phyloP scores from a whole-genome alignment of 805 yeast genomes.

The Kuraishia borneana region DNA sequence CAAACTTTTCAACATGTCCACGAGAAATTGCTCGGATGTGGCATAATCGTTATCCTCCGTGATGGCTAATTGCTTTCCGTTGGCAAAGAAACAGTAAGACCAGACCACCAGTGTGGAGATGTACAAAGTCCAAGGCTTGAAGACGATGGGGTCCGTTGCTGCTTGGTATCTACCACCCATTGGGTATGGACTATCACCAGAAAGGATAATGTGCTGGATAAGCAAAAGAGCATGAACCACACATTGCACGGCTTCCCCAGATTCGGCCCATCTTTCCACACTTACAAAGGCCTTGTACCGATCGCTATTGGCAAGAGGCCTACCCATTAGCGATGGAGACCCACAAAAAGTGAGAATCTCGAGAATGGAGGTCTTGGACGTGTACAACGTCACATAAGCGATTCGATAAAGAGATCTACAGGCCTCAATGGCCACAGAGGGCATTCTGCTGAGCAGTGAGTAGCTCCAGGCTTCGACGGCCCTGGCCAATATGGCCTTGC shows the following conservation, averaged over 20 bases:
- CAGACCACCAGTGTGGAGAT: constrained; percentile 12
- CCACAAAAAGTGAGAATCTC: constrained; percentile 13
- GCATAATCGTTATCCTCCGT: constrained; percentile 1
- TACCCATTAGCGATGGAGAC: constrained; percentile 10
- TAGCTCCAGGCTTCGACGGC: constrained; percentile 16
- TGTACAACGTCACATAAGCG: constrained; percentile 11
- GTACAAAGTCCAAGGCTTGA: constrained; percentile 16
- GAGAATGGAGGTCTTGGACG: constrained; percentile 9
- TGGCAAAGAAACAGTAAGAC: constrained; percentile 9
- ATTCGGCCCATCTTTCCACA: constrained; percentile 11
- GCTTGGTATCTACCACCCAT: constrained; percentile 4
- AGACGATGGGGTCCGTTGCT: constrained; percentile 11
- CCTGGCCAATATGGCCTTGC: constrained; percentile 9
- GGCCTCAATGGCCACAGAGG: constrained; percentile 11
- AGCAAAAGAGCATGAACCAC: constrained; percentile 11
- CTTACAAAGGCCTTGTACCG: constrained; percentile 8
- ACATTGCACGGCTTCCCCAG: constrained; percentile 9
- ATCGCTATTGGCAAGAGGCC: constrained; percentile 8
- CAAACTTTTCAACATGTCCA: constrained; percentile 6
- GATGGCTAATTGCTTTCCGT: constrained; percentile 1
- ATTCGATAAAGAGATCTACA: constrained; percentile 11
- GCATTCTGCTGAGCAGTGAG: constrained; percentile 9
- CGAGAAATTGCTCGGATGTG: constrained; percentile 7
- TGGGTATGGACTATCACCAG: constrained; percentile 5
- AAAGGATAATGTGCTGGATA: constrained; percentile 12